A percentile compares a stretch with the other conserved stretches of the same genome.
Conservation (phyloP, 2,329 filamentous ascomycete genomes). For the Penicillium sp. region DNA sequence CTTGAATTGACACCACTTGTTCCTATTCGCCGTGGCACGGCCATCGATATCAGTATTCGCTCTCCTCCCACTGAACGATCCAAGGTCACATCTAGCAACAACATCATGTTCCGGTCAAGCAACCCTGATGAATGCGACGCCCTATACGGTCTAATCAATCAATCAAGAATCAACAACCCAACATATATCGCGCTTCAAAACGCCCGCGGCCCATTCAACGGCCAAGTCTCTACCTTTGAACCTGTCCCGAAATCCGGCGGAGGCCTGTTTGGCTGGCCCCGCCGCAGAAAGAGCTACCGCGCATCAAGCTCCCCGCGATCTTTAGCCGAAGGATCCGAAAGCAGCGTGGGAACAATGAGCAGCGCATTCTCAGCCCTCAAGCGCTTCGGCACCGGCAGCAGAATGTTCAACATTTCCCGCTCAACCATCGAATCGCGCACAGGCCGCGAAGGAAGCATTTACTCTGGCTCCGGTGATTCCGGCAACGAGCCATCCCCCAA, state of each 20-base stretch:
- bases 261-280: slow-evolving; percentile 53
- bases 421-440: slow-evolving; percentile 67
- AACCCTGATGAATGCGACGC: slow-evolving; percentile 74
- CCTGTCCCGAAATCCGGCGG: slow-evolving; percentile 41
- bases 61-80: slow-evolving; percentile 77
- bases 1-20: slow-evolving; percentile 90
- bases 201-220: slow-evolving; percentile 62
- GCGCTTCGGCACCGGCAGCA: slow-evolving; percentile 69
- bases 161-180: slow-evolving; percentile 85
- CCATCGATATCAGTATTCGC: slow-evolving; percentile 88
- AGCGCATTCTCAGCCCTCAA: slow-evolving; percentile 77
- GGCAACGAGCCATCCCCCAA: slow-evolving; percentile 53
- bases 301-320: slow-evolving; percentile 58
- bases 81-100: slow-evolving; percentile 67
- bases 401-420: slow-evolving; percentile 77
- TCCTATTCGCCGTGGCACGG: slow-evolving; percentile 84
- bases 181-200: slow-evolving; percentile 79
- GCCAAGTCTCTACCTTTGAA: slow-evolving; percentile 51
- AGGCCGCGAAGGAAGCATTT: slow-evolving; percentile 57
- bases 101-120: slow-evolving; percentile 86
- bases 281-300: slow-evolving; percentile 55
- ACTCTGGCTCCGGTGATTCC: slow-evolving; percentile 56
- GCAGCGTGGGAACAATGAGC: slow-evolving; percentile 72
- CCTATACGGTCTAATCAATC: slow-evolving; percentile 83
- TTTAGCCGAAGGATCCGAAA: slow-evolving; percentile 65